phyloP scores from a whole-genome alignment of 1,139 yeast genomes.

The Pichia sp. region DNA sequence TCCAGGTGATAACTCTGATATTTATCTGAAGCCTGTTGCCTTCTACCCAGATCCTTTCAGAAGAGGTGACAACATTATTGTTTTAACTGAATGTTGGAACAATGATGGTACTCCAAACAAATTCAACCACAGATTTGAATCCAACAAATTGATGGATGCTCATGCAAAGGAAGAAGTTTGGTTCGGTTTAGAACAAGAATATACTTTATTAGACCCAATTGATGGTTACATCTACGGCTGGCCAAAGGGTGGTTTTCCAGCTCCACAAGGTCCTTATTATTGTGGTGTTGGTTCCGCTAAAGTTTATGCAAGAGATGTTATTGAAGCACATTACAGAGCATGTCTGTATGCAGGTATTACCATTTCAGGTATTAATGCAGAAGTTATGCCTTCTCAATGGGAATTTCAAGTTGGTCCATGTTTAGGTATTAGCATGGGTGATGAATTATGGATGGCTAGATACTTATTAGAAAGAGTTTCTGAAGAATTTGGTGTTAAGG shows the following conservation, averaged over 20 bases:
- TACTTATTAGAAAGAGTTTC: constrained; percentile 90
- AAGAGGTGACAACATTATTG: constrained; percentile 94
- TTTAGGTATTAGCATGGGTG: constrained; percentile 93
- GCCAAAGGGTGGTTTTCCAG: constrained; percentile 99
- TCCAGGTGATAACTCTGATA: constrained; percentile 95
- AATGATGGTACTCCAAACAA: constrained; percentile 98
- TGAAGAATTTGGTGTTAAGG: constrained; percentile 97
- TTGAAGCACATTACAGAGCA: constrained; percentile 98
- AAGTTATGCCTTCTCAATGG: constrained; percentile 99
- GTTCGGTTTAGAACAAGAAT: constrained; percentile 99
- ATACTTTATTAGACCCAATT: constrained; percentile 83
- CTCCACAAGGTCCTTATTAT: constrained; percentile 99
- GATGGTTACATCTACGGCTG: constrained; percentile 90
- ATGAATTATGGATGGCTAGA: constrained; percentile 93
- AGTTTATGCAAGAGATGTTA: constrained; percentile 95
- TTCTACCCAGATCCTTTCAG: constrained; percentile 96
- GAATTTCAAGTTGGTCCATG: constrained; percentile 99
- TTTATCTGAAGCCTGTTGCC: constrained; percentile 89
- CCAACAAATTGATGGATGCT: constrained; percentile 92
- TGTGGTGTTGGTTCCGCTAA: constrained; percentile 99
- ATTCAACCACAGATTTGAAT: constrained; percentile 96
- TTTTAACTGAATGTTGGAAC: constrained; percentile 95
- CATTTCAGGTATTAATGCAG: constrained; percentile 96
- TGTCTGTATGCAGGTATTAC: constrained; percentile 86
- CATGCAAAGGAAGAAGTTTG: constrained; percentile 81